These are phyloP conservation scores for Tillandsia leiboldiana DNA, from an alignment of 176 grass and related monocot genomes.

Conservation along the genomic window DNA sequence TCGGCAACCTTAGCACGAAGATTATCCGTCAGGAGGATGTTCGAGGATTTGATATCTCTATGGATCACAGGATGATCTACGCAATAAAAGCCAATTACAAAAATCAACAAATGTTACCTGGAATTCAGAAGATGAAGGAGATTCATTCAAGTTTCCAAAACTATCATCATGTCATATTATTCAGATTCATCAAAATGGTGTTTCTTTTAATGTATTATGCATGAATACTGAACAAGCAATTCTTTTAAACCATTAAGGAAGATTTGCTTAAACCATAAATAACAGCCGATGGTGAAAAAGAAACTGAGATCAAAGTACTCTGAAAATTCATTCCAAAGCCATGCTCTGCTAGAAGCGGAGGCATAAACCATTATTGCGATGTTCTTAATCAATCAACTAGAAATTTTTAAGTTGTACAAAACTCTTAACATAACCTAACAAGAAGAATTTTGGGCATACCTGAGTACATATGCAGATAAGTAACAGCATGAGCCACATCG, in stretches of 20 bases:
- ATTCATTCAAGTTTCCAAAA: too few species aligned
- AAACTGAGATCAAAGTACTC: too few species aligned
- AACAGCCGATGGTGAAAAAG: too few species aligned
- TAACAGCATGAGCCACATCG: constrained; percentile 93
- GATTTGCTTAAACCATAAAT: too few species aligned
- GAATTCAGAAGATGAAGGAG: too few species aligned
- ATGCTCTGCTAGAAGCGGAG: too few species aligned
- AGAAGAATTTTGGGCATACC: constrained; percentile 29
- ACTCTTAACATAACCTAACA: background rate
- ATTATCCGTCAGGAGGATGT: constrained; percentile 65
- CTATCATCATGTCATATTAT: too few species aligned
- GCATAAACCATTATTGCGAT: background rate
- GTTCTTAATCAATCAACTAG: background rate
- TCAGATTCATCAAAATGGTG: too few species aligned
- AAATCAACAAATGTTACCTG: background rate
- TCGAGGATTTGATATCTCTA: constrained; percentile 89
- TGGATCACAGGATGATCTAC: constrained; percentile 89
- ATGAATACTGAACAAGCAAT: too few species aligned
- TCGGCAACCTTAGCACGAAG: constrained; percentile 59
- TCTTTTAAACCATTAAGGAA: too few species aligned
- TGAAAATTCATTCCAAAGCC: too few species aligned
- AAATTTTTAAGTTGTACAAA: background rate
- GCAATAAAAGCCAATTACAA: constrained; percentile 3
- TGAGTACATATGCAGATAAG: constrained; percentile 95
- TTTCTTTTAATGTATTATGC: too few species aligned